A percentile compares a stretch with the other conserved stretches of the same genome.
Evolutionary conservation across 1,284 basidiomycete species (phyloP).

Genomic region (Vanrija sp.): DNA sequence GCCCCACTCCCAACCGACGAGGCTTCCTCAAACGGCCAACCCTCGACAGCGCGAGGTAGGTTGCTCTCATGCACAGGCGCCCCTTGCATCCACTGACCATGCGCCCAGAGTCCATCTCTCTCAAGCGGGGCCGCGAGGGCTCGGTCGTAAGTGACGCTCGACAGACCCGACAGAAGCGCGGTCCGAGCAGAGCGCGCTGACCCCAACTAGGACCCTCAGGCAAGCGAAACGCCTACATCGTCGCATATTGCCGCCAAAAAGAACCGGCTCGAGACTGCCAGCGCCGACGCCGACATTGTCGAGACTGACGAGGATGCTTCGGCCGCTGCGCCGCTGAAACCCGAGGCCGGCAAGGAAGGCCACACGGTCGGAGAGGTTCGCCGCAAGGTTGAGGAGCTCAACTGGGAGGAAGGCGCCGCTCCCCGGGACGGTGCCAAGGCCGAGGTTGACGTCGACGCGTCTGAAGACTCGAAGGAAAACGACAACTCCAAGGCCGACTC

Average conservation of each 20-base stretch:
- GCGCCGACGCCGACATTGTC: not conserved
- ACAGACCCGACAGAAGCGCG: too few species aligned
- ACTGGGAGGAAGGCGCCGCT: slow-evolving; percentile 32
- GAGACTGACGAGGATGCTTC: not conserved
- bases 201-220: slow-evolving; percentile 18
- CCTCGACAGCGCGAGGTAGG: too few species aligned
- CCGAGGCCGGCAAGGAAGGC: slow-evolving; percentile 7
- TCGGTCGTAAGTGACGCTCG: slow-evolving; percentile 32
- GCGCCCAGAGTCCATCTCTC: slow-evolving; percentile 23
- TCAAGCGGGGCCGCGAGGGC: slow-evolving; percentile 45
- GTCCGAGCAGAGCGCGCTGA: not conserved
- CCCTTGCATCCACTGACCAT: not conserved
- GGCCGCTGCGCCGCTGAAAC: not conserved
- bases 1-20: slow-evolving; percentile 8
- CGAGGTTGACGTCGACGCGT: slow-evolving; percentile 5
- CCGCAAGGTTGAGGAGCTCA: slow-evolving; percentile 43
- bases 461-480: not conserved
- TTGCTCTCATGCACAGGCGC: too few species aligned
- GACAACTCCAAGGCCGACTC: not conserved
- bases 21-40: too few species aligned
- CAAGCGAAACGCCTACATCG: slow-evolving; percentile 13
- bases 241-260: slow-evolving; percentile 39
- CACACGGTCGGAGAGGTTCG: slow-evolving; percentile 43
- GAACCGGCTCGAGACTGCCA: slow-evolving; percentile 32
- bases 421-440: slow-evolving; percentile 1